Evolutionary conservation across 192 early-diverging fungal genomes (phyloP), one percentile per base, ranked within the genome.

Genomic region (Coemansia sp.): DNA sequence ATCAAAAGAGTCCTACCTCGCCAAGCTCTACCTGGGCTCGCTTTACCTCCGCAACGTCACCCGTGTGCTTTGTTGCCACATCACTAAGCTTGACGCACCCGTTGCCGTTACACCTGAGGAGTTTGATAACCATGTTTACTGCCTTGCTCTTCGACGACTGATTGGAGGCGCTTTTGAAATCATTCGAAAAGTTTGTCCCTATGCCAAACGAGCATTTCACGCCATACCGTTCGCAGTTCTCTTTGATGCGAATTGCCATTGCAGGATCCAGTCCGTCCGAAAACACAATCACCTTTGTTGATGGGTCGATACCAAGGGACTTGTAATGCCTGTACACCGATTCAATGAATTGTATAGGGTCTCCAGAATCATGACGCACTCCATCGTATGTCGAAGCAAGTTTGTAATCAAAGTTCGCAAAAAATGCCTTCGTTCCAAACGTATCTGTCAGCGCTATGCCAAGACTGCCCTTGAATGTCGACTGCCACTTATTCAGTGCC

Each of bases 71-170:
- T 45, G 78, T 64, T 14, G 62, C 55, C 19, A 86, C 87, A 36
- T 92, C 90, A 48, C 88, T 89, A 14, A 92, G 71, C 59, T 92
- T 92, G 57, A 89, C 74, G 34, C 89, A 88, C 9, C 68, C 70
- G 36, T 61, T 85, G 8, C 67, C 84, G 28, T 82, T 62, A 48
- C 87, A 87, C 36, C 63, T 62, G 50, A 81, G 74, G 53, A 92
- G 62, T 55, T 92, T 92, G 69, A 92, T 89, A 4, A 91, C 89
- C 57, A 92, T 90, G 55, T 90, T 89, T 64, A 88, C 69, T 0
- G 89, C 79, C 23, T 72, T 74, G 64, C 82, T 79, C 55, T 65
- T 50, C 17, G 29, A 4, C 0, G 55, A 41, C 13, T 73, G 61
- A 48, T 81, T 56, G 2, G 65, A 78, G 0, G 53, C 55, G 27